Conservation (phyloP, 345 rosid species). For the Gossypium sturtianum region DNA sequence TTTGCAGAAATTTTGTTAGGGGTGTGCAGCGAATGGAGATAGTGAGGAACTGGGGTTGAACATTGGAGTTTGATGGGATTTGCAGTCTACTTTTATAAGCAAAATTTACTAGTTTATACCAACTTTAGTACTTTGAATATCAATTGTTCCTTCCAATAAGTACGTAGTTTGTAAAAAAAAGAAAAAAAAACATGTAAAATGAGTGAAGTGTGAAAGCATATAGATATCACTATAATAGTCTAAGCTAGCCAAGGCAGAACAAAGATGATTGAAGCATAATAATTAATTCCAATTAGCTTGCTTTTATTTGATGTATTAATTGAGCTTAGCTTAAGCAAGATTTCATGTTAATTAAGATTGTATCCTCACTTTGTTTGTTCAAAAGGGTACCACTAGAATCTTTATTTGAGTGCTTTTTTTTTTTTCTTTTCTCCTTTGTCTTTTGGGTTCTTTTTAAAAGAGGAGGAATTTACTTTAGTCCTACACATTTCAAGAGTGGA, state of each 20-base stretch:
- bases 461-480: background rate
- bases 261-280: background rate
- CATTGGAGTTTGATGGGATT: background rate
- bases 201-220: background rate
- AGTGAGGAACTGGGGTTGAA: slow-evolving; percentile 13
- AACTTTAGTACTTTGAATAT: background rate
- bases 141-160: background rate
- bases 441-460: background rate
- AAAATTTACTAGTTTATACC: background rate
- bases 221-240: background rate
- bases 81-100: background rate
- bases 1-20: slow-evolving; percentile 38
- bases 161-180: background rate
- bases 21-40: slow-evolving; percentile 46
- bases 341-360: background rate
- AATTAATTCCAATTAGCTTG: background rate
- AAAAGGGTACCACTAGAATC: background rate
- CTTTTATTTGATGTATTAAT: background rate
- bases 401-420: background rate
- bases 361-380: background rate
- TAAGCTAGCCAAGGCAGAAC: background rate
- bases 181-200: background rate
- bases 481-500: background rate
- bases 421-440: background rate
- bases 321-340: background rate